A percentile compares a stretch with the other conserved stretches of the same genome.
phyloP scores from a whole-genome alignment of 371 early-diverging fungal genomes.

The Cokeromyces recurvatus region DNA sequence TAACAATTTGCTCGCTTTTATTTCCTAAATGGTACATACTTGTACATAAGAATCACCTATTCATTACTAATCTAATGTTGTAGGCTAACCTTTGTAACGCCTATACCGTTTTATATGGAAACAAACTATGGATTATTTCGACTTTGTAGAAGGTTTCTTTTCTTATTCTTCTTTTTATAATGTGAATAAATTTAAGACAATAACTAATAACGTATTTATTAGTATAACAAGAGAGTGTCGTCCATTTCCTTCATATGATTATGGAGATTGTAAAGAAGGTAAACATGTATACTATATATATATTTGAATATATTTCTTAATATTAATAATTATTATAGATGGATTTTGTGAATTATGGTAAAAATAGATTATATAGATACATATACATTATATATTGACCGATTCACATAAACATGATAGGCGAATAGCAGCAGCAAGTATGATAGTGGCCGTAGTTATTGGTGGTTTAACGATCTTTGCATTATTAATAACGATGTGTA shows the following conservation, averaged over 20 bases:
- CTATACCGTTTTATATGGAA: constrained; percentile 43
- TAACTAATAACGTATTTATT: too few relatives aligned
- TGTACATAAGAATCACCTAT: not conserved
- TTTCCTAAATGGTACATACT: constrained; percentile 42
- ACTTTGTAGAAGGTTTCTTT: constrained; percentile 32
- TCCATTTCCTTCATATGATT: constrained; percentile 38
- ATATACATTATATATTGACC: not conserved
- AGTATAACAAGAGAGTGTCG: constrained; percentile 41
- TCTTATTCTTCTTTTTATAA: not conserved
- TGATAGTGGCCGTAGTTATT: constrained; percentile 36
- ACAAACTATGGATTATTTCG: constrained; percentile 35
- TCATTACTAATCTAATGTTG: not conserved
- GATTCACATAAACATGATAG: constrained; percentile 16
- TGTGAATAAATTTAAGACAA: too few relatives aligned
- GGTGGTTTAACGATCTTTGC: constrained; percentile 34
- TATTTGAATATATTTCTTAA: not conserved
- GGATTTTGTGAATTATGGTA: constrained; percentile 50
- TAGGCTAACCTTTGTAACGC: constrained; percentile 42
- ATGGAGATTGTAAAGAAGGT: constrained; percentile 47
- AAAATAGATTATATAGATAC: not conserved
- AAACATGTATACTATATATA: not conserved
- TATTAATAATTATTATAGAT: constrained; percentile 15
- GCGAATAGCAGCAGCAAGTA: constrained; percentile 39
- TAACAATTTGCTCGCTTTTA: constrained; percentile 27
- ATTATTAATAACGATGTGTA: constrained; percentile 39